These are phyloP conservation scores for Colletotrichum abscissum DNA, from an alignment of 2,329 filamentous ascomycete species.

Conservation along the genomic window DNA sequence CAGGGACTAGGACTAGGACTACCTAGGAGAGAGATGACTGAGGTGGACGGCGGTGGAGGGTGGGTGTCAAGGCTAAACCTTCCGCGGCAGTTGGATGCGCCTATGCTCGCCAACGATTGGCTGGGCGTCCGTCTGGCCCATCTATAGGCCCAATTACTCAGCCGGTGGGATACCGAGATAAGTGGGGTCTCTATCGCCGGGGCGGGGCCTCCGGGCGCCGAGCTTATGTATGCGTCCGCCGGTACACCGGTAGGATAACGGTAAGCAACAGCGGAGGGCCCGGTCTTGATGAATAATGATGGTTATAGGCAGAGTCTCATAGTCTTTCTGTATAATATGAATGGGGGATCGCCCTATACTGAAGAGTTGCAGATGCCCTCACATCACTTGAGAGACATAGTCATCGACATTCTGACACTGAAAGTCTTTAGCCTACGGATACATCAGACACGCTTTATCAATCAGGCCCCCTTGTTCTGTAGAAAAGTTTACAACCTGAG, in stretches of 20 bases:
- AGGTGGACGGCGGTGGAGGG: background rate
- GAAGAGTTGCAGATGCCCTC: background rate
- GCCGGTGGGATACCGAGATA: constrained; percentile 24
- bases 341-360: background rate
- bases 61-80: constrained; percentile 6
- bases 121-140: background rate
- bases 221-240: background rate
- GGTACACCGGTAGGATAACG: background rate
- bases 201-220: constrained; percentile 13
- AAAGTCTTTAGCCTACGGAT: background rate
- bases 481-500: constrained; percentile 9
- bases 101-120: constrained; percentile 5
- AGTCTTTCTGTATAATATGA: background rate
- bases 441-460: too few relatives aligned
- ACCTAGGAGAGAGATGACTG: background rate
- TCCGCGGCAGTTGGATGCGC: background rate
- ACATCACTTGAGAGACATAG: background rate
- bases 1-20: background rate
- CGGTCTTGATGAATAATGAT: background rate
- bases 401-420: background rate
- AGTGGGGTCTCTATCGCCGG: background rate
- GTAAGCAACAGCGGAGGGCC: background rate
- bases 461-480: background rate
- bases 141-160: constrained; percentile 6
- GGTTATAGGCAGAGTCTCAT: background rate